Conservation (phyloP, 768 basidiomycete genomes). For the Melanogaster broomeanus region DNA sequence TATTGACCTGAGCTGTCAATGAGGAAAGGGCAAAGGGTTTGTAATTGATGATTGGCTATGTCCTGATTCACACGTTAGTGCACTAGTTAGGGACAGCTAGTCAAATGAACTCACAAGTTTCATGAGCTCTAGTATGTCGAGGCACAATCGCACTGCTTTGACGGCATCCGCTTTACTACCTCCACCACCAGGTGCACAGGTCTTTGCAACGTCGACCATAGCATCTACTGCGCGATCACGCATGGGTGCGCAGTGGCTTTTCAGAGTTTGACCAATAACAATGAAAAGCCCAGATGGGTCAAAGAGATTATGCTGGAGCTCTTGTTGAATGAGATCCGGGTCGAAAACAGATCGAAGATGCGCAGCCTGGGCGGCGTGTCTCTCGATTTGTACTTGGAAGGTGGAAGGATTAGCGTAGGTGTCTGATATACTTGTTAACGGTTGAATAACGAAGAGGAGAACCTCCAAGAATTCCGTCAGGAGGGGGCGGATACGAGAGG, state of each 20-base stretch:
- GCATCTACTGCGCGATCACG: constrained; percentile 80
- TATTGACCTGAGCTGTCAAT: constrained; percentile 77
- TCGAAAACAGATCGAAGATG: constrained; percentile 79
- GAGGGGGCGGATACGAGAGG: constrained; percentile 70
- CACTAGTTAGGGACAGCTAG: constrained; percentile 11
- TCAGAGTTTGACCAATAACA: constrained; percentile 78
- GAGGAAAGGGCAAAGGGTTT: constrained; percentile 89
- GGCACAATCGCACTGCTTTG: constrained; percentile 75
- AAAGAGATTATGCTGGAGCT: constrained; percentile 74
- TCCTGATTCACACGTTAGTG: constrained; percentile 55
- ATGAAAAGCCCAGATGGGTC: constrained; percentile 78
- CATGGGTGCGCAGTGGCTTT: constrained; percentile 93
- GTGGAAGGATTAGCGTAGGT: constrained; percentile 61
- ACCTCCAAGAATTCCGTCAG: constrained; percentile 80
- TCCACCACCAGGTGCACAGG: constrained; percentile 53
- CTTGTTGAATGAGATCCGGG: constrained; percentile 78
- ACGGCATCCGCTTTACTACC: constrained; percentile 67
- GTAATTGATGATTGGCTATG: constrained; percentile 94
- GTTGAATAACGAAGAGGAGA: constrained; percentile 81
- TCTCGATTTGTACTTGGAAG: constrained; percentile 59
- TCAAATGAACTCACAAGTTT: constrained; percentile 69
- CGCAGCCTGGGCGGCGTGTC: constrained; percentile 62
- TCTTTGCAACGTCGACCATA: constrained; percentile 73
- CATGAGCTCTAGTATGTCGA: constrained; percentile 93
- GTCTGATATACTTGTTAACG: constrained; percentile 62